A percentile compares a stretch with the other conserved stretches of the same genome.
These are phyloP conservation scores for Agrocybe praecox DNA, from an alignment of 768 basidiomycete genomes.

Conservation along the genomic window DNA sequence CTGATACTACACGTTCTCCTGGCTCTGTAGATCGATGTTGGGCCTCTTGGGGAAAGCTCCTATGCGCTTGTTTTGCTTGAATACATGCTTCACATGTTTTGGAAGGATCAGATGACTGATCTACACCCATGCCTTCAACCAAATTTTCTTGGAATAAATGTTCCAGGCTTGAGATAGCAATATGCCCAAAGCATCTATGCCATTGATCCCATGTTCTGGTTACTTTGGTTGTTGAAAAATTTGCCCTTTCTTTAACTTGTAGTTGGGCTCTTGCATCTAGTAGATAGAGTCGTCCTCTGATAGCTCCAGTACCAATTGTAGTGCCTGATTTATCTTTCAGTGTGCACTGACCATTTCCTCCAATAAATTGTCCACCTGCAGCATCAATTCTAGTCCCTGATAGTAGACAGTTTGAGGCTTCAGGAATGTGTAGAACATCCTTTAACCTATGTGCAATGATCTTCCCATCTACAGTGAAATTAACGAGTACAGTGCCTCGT, in stretches of 20 bases:
- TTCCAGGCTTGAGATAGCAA: too few relatives aligned
- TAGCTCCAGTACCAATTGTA: slow-evolving; percentile 14
- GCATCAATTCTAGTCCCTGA: slow-evolving; percentile 21
- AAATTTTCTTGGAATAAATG: too few relatives aligned
- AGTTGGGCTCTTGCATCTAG: slow-evolving; percentile 17
- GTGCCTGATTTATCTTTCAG: slow-evolving; percentile 5
- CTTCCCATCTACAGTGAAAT: slow-evolving; percentile 18
- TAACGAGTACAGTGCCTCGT: neutral
- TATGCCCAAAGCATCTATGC: too few relatives aligned
- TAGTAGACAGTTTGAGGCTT: slow-evolving; percentile 22
- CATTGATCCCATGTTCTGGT: too few relatives aligned
- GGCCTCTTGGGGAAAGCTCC: slow-evolving; percentile 30
- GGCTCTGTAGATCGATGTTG: slow-evolving; percentile 14
- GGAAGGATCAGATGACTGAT: slow-evolving; percentile 15
- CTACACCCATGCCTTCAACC: slow-evolving; percentile 18
- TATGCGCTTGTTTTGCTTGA: slow-evolving; percentile 30
- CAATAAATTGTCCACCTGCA: slow-evolving; percentile 13
- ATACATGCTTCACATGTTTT: slow-evolving; percentile 32
- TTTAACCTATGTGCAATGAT: slow-evolving; percentile 12
- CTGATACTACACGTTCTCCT: slow-evolving; percentile 18
- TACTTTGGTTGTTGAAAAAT: too few relatives aligned
- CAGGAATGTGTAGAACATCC: slow-evolving; percentile 21
- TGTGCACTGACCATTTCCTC: slow-evolving; percentile 7
- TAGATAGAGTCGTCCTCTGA: slow-evolving; percentile 16
- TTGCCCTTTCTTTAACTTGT: slow-evolving; percentile 8